These are phyloP conservation scores for Chlamydomonas sphaeroides DNA, from an alignment of 139 green algal species.

Conservation along the genomic window DNA sequence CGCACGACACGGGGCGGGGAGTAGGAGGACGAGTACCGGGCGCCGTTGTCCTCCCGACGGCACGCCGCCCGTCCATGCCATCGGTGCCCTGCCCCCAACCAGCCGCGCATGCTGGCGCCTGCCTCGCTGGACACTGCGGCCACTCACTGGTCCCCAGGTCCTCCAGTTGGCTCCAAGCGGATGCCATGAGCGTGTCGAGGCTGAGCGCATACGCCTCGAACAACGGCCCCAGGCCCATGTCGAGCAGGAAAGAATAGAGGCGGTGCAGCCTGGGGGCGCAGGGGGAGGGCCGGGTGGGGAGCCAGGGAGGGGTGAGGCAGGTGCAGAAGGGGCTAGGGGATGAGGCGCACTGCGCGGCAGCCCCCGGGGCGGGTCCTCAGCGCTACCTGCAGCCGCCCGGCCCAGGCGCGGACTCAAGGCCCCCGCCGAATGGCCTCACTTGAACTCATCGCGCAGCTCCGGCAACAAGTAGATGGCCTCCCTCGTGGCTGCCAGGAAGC, in stretches of 20 bases:
- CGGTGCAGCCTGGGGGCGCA: not conserved
- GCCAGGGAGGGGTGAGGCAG: not conserved
- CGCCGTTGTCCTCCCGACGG: not conserved
- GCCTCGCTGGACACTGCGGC: not conserved
- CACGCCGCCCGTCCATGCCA: not conserved
- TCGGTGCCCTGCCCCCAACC: not conserved
- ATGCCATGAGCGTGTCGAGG: conserved; percentile 14
- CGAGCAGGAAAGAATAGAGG: conserved; percentile 14
- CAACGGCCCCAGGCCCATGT: conserved; percentile 12
- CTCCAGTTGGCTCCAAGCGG: conserved; percentile 7
- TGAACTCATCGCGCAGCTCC: not conserved
- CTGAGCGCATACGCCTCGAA: conserved; percentile 15
- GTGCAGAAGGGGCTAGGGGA: not conserved
- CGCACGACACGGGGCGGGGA: no score
- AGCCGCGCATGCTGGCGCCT: no score
- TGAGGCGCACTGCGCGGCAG: not conserved
- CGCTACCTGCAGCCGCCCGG: no score
- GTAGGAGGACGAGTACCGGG: not conserved
- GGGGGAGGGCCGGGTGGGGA: not conserved
- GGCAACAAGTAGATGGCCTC: conserved; percentile 39
- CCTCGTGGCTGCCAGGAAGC: conserved; percentile 5
- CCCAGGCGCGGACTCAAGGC: no score
- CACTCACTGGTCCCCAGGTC: conserved; percentile 3
- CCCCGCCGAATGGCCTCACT: not conserved
- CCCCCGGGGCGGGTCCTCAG: not conserved